A percentile compares a stretch with the other conserved stretches of the same genome.
These are phyloP conservation scores for Xylariaceae sp. DNA, from an alignment of 2,329 filamentous ascomycete genomes.

Conservation along the genomic window DNA sequence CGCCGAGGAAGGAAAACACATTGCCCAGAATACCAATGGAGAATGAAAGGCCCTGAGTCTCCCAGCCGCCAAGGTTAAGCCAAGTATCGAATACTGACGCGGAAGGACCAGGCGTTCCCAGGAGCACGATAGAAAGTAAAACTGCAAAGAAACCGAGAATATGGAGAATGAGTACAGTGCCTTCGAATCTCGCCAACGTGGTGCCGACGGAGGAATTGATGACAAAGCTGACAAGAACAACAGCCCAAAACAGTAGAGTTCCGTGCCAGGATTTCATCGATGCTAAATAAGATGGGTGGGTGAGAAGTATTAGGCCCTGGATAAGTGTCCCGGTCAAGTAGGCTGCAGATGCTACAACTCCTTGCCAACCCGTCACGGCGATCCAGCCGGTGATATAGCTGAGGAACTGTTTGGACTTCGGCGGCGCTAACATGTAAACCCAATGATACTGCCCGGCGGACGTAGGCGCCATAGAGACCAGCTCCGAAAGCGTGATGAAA, in stretches of 20 bases:
- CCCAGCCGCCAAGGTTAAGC: conserved; percentile 46
- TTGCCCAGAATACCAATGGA: conserved; percentile 15
- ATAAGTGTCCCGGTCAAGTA: conserved; percentile 18
- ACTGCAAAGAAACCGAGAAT: conserved; percentile 29
- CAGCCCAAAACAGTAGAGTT: conserved; percentile 39
- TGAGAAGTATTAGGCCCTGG: conserved; percentile 18
- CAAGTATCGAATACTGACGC: conserved; percentile 45
- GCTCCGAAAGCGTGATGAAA: conserved; percentile 14
- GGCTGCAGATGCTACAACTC: conserved; percentile 10
- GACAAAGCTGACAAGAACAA: conserved; percentile 36
- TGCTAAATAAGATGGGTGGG: conserved; percentile 28
- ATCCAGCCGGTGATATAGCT: conserved; percentile 22
- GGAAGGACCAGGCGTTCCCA: conserved; percentile 29
- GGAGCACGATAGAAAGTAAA: conserved; percentile 32
- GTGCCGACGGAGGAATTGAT: conserved; percentile 40
- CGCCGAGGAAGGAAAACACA: conserved; percentile 33
- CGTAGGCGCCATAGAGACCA: conserved; percentile 21
- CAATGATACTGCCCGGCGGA: conserved; percentile 21
- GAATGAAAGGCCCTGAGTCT: conserved; percentile 36
- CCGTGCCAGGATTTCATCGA: conserved; percentile 29
- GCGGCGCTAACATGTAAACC: conserved; percentile 18
- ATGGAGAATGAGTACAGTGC: conserved; percentile 36
- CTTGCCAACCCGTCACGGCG: conserved; percentile 20
- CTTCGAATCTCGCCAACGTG: conserved; percentile 40
- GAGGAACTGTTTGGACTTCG: conserved; percentile 14